These are phyloP conservation scores for Aspergillus japonicus DNA, from an alignment of 2,329 filamentous ascomycete species.

Conservation along the genomic window DNA sequence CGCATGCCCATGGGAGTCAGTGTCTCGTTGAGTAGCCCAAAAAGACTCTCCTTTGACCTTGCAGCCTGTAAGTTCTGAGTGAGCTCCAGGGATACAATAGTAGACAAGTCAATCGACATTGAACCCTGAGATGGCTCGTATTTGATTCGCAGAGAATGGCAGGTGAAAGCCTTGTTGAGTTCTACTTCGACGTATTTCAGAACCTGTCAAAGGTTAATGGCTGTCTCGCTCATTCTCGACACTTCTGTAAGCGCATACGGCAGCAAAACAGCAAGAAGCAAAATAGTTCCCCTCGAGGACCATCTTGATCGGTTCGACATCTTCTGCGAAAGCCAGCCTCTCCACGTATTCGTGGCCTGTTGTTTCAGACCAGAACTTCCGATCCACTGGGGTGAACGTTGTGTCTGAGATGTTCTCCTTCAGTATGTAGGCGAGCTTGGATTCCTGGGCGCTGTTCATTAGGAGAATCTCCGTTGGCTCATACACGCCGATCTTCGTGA, in stretches of 20 bases:
- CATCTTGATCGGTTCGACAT: constrained; percentile 77
- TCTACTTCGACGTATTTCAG: constrained; percentile 77
- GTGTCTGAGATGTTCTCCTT: constrained; percentile 68
- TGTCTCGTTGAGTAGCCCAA: constrained; percentile 81
- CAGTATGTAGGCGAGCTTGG: constrained; percentile 71
- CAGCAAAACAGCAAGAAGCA: constrained; percentile 79
- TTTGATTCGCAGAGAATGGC: constrained; percentile 79
- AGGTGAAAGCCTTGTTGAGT: constrained; percentile 65
- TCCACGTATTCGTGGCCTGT: constrained; percentile 75
- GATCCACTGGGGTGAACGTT: constrained; percentile 64
- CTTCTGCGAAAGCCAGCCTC: constrained; percentile 73
- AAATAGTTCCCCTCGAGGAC: constrained; percentile 81
- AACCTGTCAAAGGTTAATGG: constrained; percentile 52
- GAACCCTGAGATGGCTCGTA: constrained; percentile 87
- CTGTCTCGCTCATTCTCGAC: not conserved
- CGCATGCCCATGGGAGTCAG: constrained; percentile 84
- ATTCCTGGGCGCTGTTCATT: constrained; percentile 70
- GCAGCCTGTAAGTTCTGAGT: constrained; percentile 79
- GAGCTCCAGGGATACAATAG: constrained; percentile 81
- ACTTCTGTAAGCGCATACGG: constrained; percentile 55
- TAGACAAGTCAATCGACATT: constrained; percentile 93
- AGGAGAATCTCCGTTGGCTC: constrained; percentile 78
- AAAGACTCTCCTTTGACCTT: constrained; percentile 78
- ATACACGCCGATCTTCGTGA: constrained; percentile 82
- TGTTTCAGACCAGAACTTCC: constrained; percentile 79